Percentiles rank a stretch among this genome's conserved stretches.
phyloP scores from a whole-genome alignment of 2,329 filamentous ascomycete species.

The Plenodomus tracheiphilus region DNA sequence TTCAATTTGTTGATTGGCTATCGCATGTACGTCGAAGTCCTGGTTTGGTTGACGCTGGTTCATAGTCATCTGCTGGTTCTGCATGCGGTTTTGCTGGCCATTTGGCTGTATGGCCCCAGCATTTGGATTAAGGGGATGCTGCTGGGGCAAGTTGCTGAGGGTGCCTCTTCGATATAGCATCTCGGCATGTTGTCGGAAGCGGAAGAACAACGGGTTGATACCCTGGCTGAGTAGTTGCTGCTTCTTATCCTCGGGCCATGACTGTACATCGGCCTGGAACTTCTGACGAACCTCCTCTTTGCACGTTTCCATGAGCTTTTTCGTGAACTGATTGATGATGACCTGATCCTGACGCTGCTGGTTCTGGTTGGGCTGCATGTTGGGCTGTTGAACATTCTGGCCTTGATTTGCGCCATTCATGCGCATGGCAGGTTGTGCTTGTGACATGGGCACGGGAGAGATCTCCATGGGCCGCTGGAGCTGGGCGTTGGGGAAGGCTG shows the following conservation, averaged over 20 bases:
- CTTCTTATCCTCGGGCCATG: conserved; percentile 51
- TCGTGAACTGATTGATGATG: conserved; percentile 50
- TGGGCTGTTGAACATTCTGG: conserved; percentile 37
- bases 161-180: conserved; percentile 28
- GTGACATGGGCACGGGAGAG: conserved; percentile 51
- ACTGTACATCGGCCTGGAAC: conserved; percentile 48
- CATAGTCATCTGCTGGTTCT: conserved; percentile 32
- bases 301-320: conserved; percentile 52
- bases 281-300: conserved; percentile 54
- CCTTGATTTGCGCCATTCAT: conserved; percentile 35
- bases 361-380: conserved; percentile 32
- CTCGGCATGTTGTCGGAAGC: conserved; percentile 55
- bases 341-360: conserved; percentile 27
- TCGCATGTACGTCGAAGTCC: conserved; percentile 56
- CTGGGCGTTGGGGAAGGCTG: conserved; percentile 52
- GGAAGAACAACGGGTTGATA: conserved; percentile 55
- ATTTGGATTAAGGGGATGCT: conserved; percentile 18
- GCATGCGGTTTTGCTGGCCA: conserved; percentile 31
- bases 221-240: conserved; percentile 50
- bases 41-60: conserved; percentile 33
- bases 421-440: conserved; percentile 37
- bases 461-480: conserved; percentile 56
- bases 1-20: conserved; percentile 64
- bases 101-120: conserved; percentile 42
- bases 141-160: conserved; percentile 9